Percentiles rank a stretch among this genome's conserved stretches.
These are phyloP conservation scores for Lentinula detonsa DNA, from an alignment of 768 basidiomycete genomes.

Conservation along the genomic window DNA sequence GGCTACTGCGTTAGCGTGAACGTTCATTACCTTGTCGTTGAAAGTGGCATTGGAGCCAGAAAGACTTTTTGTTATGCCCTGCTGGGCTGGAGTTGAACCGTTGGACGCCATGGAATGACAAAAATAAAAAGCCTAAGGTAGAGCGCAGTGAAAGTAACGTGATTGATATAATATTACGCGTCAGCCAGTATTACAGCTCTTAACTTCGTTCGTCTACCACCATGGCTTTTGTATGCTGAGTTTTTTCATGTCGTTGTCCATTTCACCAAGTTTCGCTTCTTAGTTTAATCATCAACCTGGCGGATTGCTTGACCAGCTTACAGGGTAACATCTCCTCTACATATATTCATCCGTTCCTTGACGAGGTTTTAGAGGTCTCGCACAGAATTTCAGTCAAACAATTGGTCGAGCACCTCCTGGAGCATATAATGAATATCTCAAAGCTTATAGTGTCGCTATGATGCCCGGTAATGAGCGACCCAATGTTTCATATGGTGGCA, in stretches of 20 bases:
- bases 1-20: constrained; percentile 4
- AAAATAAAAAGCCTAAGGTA: not conserved
- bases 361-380: constrained; percentile 39
- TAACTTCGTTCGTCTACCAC: not conserved
- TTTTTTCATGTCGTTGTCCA: not conserved
- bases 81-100: constrained; percentile 27
- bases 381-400: constrained; percentile 40
- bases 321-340: constrained; percentile 38
- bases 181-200: constrained; percentile 13
- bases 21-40: constrained; percentile 68
- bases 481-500: constrained; percentile 95
- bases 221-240: constrained; percentile 4
- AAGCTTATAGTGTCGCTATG: constrained; percentile 94
- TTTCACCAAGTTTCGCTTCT: constrained; percentile 5
- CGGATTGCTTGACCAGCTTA: constrained; percentile 61
- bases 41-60: constrained; percentile 71
- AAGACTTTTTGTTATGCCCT: constrained; percentile 35
- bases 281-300: constrained; percentile 46
- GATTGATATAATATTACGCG: constrained; percentile 19
- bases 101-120: constrained; percentile 25
- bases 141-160: constrained; percentile 5
- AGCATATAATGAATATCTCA: constrained; percentile 88
- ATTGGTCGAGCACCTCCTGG: constrained; percentile 53
- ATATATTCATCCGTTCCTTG: not conserved
- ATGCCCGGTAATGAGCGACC: constrained; percentile 80